Evolutionary conservation across 495 filamentous ascomycete species (phyloP).

Genomic region (Penicillium manginii): DNA sequence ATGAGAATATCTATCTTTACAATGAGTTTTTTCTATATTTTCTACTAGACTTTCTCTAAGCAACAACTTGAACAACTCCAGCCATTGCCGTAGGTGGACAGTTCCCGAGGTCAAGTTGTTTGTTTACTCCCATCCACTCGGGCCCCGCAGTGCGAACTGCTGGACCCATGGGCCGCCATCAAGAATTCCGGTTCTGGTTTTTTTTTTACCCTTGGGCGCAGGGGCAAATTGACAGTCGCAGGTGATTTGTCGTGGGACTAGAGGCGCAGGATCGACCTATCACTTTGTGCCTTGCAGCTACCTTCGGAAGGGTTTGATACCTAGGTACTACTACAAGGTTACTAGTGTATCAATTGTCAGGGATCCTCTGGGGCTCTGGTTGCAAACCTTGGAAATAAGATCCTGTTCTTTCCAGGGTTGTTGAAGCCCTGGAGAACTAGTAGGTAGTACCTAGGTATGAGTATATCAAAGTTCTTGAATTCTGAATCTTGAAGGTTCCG

Average conservation of each 20-base stretch:
- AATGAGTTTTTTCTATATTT: background rate
- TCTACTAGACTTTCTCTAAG: background rate
- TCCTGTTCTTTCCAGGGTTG: no score
- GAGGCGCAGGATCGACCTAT: background rate
- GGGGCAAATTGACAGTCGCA: background rate
- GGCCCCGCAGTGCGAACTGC: conserved; percentile 23
- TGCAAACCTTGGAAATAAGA: no score
- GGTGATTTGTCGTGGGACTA: background rate
- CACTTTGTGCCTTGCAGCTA: conserved; percentile 1
- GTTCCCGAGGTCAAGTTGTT: no score
- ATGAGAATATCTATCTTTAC: background rate
- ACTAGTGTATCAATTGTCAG: no score
- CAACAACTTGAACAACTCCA: no score
- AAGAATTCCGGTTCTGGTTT: conserved; percentile 1
- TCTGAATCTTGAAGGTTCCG: no score
- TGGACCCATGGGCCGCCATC: conserved; percentile 15
- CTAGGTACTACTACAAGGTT: background rate
- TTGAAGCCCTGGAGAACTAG: no score
- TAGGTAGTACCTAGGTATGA: no score
- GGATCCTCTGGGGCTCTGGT: no score
- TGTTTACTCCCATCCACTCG: conserved; percentile 28
- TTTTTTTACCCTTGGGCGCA: no score
- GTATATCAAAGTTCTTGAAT: no score
- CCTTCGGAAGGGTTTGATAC: background rate
- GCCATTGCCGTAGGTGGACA: no score